These are phyloP conservation scores for Macrolepiota fuliginosa DNA, from an alignment of 768 basidiomycete genomes.

Conservation along the genomic window DNA sequence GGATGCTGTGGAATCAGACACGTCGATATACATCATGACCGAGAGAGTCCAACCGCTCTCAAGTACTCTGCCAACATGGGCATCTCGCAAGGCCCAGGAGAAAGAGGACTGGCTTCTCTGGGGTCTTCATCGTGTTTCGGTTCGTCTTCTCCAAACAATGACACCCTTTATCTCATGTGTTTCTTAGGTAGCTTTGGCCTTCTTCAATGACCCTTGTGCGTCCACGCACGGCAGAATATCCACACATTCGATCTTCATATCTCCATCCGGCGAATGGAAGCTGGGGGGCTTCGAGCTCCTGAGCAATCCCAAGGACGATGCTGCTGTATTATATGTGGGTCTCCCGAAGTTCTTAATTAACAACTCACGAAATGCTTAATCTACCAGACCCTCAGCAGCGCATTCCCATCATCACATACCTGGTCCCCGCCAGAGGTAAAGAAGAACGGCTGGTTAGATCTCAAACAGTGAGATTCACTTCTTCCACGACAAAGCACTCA, in stretches of 20 bases:
- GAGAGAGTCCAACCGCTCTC: constrained; percentile 85
- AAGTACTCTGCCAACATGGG: constrained; percentile 58
- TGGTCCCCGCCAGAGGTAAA: constrained; percentile 85
- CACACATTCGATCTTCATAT: constrained; percentile 80
- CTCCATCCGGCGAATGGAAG: constrained; percentile 95
- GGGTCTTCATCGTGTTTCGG: constrained; percentile 90
- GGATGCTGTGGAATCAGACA: constrained; percentile 89
- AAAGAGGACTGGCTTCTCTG: constrained; percentile 89
- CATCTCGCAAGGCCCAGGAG: constrained; percentile 57
- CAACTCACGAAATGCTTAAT: not conserved
- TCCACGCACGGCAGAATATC: constrained; percentile 84
- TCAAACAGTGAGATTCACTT: constrained; percentile 67
- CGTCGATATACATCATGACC: constrained; percentile 87
- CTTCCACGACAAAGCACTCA: not conserved
- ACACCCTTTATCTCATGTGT: constrained; percentile 6
- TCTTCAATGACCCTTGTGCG: constrained; percentile 80
- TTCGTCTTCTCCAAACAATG: constrained; percentile 36
- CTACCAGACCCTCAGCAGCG: constrained; percentile 61
- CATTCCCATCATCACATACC: constrained; percentile 54
- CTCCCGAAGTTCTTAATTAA: not conserved
- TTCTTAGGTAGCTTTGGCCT: constrained; percentile 78
- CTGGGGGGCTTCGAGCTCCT: constrained; percentile 92
- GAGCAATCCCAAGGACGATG: constrained; percentile 78
- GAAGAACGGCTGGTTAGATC: constrained; percentile 76
- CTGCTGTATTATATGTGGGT: constrained; percentile 78